These are phyloP conservation scores for Kodamaea sp. DNA, from an alignment of 1,139 yeast genomes.

Conservation along the genomic window DNA sequence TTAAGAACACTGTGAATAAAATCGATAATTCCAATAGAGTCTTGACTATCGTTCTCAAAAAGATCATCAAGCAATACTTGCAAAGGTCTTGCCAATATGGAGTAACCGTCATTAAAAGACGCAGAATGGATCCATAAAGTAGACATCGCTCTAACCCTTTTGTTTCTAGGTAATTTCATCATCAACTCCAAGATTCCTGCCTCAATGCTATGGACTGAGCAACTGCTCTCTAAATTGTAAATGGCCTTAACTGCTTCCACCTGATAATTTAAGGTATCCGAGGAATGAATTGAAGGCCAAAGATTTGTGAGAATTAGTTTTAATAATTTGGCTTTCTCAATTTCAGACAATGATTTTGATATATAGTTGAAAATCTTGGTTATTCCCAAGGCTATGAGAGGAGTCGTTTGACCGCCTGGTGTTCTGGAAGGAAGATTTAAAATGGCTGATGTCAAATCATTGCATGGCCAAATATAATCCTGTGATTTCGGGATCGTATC, in stretches of 20 bases:
- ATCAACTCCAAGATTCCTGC: constrained; percentile 56
- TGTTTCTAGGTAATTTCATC: constrained; percentile 30
- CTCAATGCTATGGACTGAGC: constrained; percentile 47
- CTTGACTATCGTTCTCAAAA: constrained; percentile 36
- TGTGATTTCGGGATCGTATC: constrained; percentile 10
- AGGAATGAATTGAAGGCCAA: constrained; percentile 46
- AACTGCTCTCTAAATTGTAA: constrained; percentile 38
- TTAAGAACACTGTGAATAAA: constrained; percentile 55
- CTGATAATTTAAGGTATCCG: constrained; percentile 48
- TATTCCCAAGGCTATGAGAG: constrained; percentile 42
- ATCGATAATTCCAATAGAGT: constrained; percentile 45
- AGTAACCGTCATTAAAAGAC: constrained; percentile 38
- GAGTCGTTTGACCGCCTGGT: constrained; percentile 17
- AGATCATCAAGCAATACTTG: constrained; percentile 66
- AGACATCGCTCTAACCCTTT: constrained; percentile 47
- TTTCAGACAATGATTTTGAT: constrained; percentile 19
- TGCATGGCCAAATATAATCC: constrained; percentile 5
- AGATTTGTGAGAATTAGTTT: constrained; percentile 37
- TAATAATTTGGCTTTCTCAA: constrained; percentile 31
- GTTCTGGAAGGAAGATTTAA: constrained; percentile 14
- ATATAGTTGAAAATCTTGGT: constrained; percentile 42
- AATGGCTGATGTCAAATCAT: constrained; percentile 30
- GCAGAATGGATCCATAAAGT: constrained; percentile 60
- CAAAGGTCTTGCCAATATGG: constrained; percentile 60
- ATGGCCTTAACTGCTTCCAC: constrained; percentile 59